phyloP scores from a whole-genome alignment of 176 grass and related monocot species.

The Zea luxurians region DNA sequence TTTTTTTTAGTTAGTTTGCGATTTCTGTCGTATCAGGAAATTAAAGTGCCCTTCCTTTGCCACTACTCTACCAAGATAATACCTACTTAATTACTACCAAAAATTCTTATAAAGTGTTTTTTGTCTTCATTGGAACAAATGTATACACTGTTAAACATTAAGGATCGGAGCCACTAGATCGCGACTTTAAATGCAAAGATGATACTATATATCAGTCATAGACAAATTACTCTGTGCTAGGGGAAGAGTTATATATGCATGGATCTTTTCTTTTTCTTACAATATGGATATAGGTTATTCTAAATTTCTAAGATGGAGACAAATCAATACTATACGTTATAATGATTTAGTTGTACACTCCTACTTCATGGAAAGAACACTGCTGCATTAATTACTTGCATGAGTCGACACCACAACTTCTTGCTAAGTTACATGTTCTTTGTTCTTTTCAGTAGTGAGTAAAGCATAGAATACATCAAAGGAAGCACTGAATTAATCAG shows the following conservation, averaged over 20 bases:
- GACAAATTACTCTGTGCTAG: conserved; percentile 6
- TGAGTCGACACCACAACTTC: background rate
- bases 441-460: background rate
- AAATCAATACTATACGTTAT: background rate
- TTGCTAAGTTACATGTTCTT: background rate
- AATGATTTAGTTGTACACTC: background rate
- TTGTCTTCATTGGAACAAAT: conserved; percentile 46
- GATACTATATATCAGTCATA: conserved; percentile 28
- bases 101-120: conserved; percentile 49
- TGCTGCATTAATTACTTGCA: background rate
- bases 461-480: conserved; percentile 10
- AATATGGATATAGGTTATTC: background rate
- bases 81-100: conserved; percentile 51
- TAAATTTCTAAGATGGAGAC: background rate
- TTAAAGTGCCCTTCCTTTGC: conserved; percentile 42
- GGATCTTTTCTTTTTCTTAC: conserved; percentile 11
- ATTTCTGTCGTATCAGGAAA: conserved; percentile 28
- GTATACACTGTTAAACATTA: conserved; percentile 31
- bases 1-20: background rate
- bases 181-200: conserved; percentile 19
- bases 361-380: background rate
- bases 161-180: conserved; percentile 11
- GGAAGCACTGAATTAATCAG: background rate
- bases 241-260: background rate
- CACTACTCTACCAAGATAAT: conserved; percentile 46